These are phyloP conservation scores for Fusarium oxysporum DNA, from an alignment of 2,329 filamentous ascomycete genomes.

Conservation along the genomic window DNA sequence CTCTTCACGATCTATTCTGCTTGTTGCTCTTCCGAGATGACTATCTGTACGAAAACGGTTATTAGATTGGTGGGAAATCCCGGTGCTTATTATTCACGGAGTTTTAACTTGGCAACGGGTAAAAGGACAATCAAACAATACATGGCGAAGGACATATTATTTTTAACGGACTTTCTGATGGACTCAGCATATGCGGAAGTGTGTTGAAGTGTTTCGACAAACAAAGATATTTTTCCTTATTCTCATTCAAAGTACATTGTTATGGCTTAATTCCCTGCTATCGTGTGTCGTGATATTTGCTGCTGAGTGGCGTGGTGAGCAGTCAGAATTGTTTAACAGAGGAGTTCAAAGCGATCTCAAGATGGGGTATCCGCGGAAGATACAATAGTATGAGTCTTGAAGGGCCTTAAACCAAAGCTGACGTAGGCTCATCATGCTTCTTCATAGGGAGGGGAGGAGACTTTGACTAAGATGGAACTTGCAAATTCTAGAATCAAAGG, in stretches of 20 bases:
- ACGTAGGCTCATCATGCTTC: neutral
- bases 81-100: conserved; percentile 31
- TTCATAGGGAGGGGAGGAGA: neutral
- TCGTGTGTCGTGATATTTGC: neutral
- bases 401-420: neutral
- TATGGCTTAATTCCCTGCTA: neutral
- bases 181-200: conserved; percentile 26
- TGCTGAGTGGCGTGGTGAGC: neutral
- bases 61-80: conserved; percentile 41
- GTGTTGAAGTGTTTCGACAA: conserved; percentile 37
- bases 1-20: conserved; percentile 16
- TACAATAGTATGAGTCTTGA: neutral
- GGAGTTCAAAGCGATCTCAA: too few species aligned
- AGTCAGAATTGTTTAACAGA: neutral
- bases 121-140: conserved; percentile 38
- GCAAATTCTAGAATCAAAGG: neutral
- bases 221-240: conserved; percentile 25
- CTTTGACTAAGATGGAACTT: neutral
- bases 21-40: conserved; percentile 31
- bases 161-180: conserved; percentile 10
- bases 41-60: conserved; percentile 45
- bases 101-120: conserved; percentile 41
- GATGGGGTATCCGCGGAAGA: neutral
- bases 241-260: conserved; percentile 27
- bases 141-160: conserved; percentile 33